A percentile compares a stretch with the other conserved stretches of the same genome.
Conservation (phyloP, 1,284 basidiomycete species). For the Leccinum olivaceoglutinosum region DNA sequence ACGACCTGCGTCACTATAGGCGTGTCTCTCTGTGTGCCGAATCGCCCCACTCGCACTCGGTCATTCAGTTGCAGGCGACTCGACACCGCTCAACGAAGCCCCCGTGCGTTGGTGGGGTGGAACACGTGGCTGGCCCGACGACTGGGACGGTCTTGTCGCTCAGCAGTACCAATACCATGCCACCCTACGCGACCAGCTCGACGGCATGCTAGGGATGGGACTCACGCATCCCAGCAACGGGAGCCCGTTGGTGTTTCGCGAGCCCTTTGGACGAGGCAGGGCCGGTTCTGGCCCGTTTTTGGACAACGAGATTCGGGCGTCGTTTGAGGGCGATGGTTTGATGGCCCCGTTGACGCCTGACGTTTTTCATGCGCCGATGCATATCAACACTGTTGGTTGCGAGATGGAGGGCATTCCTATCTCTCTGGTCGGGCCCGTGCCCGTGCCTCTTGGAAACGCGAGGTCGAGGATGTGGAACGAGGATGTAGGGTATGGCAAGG, state of each 20-base stretch:
- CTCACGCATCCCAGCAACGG: background rate
- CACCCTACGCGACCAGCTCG: background rate
- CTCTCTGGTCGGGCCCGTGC: conserved; percentile 10
- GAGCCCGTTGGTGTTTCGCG: background rate
- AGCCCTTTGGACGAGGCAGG: background rate
- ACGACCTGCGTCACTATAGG: conserved; percentile 1
- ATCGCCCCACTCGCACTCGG: background rate
- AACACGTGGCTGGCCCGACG: conserved; percentile 15
- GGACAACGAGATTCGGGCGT: conserved; percentile 22
- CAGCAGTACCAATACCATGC: background rate
- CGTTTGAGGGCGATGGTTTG: conserved; percentile 8
- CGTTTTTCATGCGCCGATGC: background rate
- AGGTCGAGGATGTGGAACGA: background rate
- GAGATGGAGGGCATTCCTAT: conserved; percentile 8
- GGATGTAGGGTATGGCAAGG: background rate
- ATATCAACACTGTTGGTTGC: background rate
- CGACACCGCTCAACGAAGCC: conserved; percentile 17
- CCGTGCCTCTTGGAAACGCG: conserved; percentile 1
- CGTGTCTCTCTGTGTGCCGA: conserved; percentile 12
- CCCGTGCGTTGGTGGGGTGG: conserved; percentile 22
- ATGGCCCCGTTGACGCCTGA: background rate
- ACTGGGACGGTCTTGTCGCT: conserved; percentile 12
- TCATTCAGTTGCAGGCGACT: background rate
- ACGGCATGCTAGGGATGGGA: background rate
- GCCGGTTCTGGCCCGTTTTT: conserved; percentile 12